Evolutionary conservation across 768 basidiomycete genomes (phyloP).

Genomic region (Wakefieldia striispora): DNA sequence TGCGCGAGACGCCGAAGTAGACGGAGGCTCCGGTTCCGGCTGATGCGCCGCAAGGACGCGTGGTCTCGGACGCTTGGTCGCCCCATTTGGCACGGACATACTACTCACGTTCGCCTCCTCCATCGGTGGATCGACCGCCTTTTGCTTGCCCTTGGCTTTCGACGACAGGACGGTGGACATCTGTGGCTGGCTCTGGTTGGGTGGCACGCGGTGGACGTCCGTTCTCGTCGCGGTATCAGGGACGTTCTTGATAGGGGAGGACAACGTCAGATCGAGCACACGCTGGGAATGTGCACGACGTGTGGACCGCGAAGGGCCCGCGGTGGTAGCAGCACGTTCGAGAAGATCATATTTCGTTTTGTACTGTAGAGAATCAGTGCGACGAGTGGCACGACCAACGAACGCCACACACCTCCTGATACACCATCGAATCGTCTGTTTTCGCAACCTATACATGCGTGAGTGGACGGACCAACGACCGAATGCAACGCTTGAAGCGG

Average conservation of each 20-base stretch:
- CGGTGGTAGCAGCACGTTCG: slow-evolving; percentile 39
- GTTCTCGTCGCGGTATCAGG: slow-evolving; percentile 9
- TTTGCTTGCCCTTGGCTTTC: slow-evolving; percentile 35
- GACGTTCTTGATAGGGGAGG: slow-evolving; percentile 18
- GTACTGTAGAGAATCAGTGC: slow-evolving; percentile 40
- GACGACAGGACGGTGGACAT: slow-evolving; percentile 14
- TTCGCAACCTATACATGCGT: slow-evolving; percentile 59
- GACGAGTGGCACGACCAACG: neutral
- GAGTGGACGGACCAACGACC: slow-evolving; percentile 1
- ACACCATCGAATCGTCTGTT: slow-evolving; percentile 67
- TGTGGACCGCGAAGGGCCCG: slow-evolving; percentile 57
- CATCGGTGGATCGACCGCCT: slow-evolving; percentile 18
- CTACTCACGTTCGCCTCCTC: too few relatives aligned
- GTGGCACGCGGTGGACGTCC: slow-evolving; percentile 10
- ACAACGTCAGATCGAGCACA: slow-evolving; percentile 40
- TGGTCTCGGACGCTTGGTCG: slow-evolving; percentile 8
- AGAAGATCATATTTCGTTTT: slow-evolving; percentile 63
- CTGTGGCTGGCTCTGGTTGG: neutral
- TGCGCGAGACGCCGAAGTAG: slow-evolving; percentile 9
- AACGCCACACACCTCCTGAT: slow-evolving; percentile 55
- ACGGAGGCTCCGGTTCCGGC: slow-evolving; percentile 4
- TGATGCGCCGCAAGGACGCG: slow-evolving; percentile 1
- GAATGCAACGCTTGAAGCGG: slow-evolving; percentile 39
- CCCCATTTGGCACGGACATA: slow-evolving; percentile 17
- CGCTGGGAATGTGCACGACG: slow-evolving; percentile 57